Evolutionary conservation across 768 basidiomycete genomes (phyloP), one percentile per base, ranked within the genome.

Genomic region (Dentipellis fragilis): DNA sequence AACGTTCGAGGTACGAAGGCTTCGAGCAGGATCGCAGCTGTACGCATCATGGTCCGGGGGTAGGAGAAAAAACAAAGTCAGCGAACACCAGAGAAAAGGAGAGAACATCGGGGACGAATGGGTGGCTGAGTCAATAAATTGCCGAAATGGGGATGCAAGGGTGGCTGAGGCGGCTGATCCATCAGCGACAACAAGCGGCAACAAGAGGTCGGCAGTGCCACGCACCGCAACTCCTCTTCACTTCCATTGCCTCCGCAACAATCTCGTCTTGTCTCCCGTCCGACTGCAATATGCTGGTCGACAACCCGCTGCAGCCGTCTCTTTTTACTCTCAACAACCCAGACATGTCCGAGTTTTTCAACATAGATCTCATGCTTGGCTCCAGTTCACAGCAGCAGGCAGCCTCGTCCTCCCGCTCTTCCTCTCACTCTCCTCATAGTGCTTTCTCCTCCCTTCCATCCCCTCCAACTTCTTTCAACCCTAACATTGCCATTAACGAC

Each of bases 311-410:
- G 1, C 60, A 57, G 17, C 60, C 51, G 14, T 57, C 56, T 10
- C 51, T 53, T 4, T 42, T 59, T 11, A 4, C 58, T 7, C 47
- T 57, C 19, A 54, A 40, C 10, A 42, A 50, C 9, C 38, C 45
- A 36, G 60, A 61, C 39, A 39, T 61, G 23, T 59, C 60, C 29
- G 60, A 61, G 39, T 61, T 60, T 39, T 59, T 61, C 42, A 57
- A 61, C 51, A 42, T 61, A 49, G 60, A 61, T 38, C 58, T 61
- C 19, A 54, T 61, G 37, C 4, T 35, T 22, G 52, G 52, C 40
- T 19, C 19, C 21, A 21, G 12, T 16, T 19, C 12, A 8, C 23
- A 11, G 39, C 52, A 53, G n/a, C 60, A 59, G 35, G 37, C 50
- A 16, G 54, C 56, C 11, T 49, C 58, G 1, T 50, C 55, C 35